phyloP scores from a whole-genome alignment of 2,329 filamentous ascomycete genomes.

The Penicillium sp. region DNA sequence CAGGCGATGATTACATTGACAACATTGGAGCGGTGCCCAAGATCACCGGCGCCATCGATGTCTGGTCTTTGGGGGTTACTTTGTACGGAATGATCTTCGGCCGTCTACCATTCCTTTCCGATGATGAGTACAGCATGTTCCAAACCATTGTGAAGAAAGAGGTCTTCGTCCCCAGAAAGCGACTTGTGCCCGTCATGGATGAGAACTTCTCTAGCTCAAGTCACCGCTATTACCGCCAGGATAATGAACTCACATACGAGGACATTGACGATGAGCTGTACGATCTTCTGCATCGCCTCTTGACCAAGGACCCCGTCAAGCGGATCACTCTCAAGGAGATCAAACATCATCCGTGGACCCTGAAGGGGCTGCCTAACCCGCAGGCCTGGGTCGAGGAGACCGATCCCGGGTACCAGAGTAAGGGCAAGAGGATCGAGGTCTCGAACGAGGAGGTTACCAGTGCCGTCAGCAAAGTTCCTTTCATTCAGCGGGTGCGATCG shows the following conservation, averaged over 20 bases:
- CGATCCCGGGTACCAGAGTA: slow-evolving; percentile 70
- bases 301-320: slow-evolving; percentile 82
- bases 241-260: slow-evolving; percentile 77
- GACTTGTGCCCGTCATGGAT: slow-evolving; percentile 65
- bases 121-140: slow-evolving; percentile 90
- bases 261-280: slow-evolving; percentile 72
- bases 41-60: slow-evolving; percentile 89
- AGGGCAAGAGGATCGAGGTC: slow-evolving; percentile 83
- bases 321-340: slow-evolving; percentile 87
- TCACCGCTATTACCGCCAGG: slow-evolving; percentile 53
- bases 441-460: slow-evolving; percentile 83
- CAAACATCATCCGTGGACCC: slow-evolving; percentile 89
- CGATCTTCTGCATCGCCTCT: slow-evolving; percentile 71
- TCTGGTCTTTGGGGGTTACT: slow-evolving; percentile 95
- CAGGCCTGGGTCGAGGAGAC: slow-evolving; percentile 88
- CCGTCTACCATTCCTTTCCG: slow-evolving; percentile 84
- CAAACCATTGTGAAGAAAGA: slow-evolving; percentile 84
- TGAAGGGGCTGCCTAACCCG: slow-evolving; percentile 68
- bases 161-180: slow-evolving; percentile 77
- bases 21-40: slow-evolving; percentile 56
- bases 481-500: slow-evolving; percentile 77
- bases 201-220: slow-evolving; percentile 39
- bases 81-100: slow-evolving; percentile 93
- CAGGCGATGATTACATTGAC: slow-evolving; percentile 57
- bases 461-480: slow-evolving; percentile 82